Base-by-base conservation (phyloP, 352 stramenopile species). In the Pythium biforme region DNA sequence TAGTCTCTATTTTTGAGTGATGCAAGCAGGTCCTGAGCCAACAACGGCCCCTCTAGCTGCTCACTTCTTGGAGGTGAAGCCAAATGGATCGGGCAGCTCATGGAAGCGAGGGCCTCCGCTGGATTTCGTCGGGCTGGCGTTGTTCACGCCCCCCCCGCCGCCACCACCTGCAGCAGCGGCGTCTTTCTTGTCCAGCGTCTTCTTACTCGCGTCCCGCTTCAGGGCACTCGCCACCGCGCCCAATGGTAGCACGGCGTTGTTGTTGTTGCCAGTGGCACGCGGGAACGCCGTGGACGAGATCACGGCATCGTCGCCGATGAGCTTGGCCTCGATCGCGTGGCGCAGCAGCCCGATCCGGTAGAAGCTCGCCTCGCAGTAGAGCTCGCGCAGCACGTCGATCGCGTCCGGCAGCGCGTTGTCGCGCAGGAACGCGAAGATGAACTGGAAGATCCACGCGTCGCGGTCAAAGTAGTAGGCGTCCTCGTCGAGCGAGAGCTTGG, bases 291-390 rank as follows among this genome's bases (percentile, higher is more conserved):
- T 40, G 4, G 58, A 64, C 23, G 61, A 41, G 14, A 51, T 33
- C 63, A 85, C 73, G 3, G 73, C 64, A 9, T 83, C 76, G 22
- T 88, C 78, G 10, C 81, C 81, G 41, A 90, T 76, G 74, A 90
- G 86, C 56, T 83, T 83, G 62, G 78, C 75, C 60, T 92, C 82
- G 45, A 92, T 92, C n/a, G 81, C 81, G 50, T 88, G 81, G 23
- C 81, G 74, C 47, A 92, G 72, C 9, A 92, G 62, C 19, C 81
- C 80, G 37, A 91, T 72, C 39, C 83, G 81, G 43, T 92, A 92
- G 59, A 89, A 92, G 20, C 74, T 87, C 4, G 83, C 83, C 55
- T 92, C 81, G 59, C 78, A 90, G 59, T 92, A 92, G 31, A 92
- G 54, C 43, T 91, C 81, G n/a, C 81, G 79, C 47, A 92, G 56